phyloP scores from a whole-genome alignment of 768 basidiomycete genomes.

The Gymnopilus junonius region DNA sequence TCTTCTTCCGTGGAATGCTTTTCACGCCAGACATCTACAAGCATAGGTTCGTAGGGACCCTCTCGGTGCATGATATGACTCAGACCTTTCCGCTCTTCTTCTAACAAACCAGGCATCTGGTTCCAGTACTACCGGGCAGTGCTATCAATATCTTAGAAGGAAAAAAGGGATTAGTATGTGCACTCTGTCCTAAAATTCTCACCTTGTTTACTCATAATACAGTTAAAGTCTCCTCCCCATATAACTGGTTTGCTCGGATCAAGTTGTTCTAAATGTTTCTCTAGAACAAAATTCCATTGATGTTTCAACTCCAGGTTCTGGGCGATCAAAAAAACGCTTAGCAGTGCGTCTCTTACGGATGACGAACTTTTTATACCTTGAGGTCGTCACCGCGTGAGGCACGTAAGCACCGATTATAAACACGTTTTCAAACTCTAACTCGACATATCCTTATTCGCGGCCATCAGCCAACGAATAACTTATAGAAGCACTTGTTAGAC shows the following conservation, averaged over 20 bases:
- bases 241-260: constrained; percentile 81
- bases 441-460: constrained; percentile 74
- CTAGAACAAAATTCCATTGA: constrained; percentile 76
- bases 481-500: constrained; percentile 25
- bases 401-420: constrained; percentile 80
- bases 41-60: constrained; percentile 40
- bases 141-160: constrained; percentile 57
- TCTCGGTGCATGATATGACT: constrained; percentile 59
- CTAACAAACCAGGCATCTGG: constrained; percentile 80
- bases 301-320: constrained; percentile 77
- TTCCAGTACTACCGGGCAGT: constrained; percentile 72
- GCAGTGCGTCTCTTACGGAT: not conserved
- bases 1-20: constrained; percentile 63
- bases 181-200: constrained; percentile 18
- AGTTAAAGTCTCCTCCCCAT: constrained; percentile 85
- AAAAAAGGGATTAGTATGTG: not conserved
- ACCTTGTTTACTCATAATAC: constrained; percentile 74
- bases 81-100: constrained; percentile 74
- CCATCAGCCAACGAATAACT: constrained; percentile 58
- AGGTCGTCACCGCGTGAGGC: constrained; percentile 76
- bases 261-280: constrained; percentile 64
- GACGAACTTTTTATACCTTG: constrained; percentile 48
- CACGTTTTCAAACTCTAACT: constrained; percentile 68
- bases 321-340: not conserved
- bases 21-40: constrained; percentile 79